Conservation (phyloP, 768 basidiomycete genomes). For the Boletus eberwhitei region DNA sequence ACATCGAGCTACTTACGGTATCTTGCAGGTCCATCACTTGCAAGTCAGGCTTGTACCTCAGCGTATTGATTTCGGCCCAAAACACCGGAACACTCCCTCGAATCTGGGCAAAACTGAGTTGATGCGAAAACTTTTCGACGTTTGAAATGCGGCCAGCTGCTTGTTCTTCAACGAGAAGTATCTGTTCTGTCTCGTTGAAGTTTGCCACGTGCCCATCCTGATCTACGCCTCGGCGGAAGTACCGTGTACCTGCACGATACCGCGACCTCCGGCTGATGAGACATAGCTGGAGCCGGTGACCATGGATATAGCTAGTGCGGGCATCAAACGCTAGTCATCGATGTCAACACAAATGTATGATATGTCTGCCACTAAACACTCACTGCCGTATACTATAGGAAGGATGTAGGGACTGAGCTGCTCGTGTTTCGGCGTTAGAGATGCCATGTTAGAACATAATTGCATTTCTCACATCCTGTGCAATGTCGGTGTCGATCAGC, state of each 20-base stretch:
- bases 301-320: conserved; percentile 69
- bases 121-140: conserved; percentile 49
- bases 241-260: conserved; percentile 93
- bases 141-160: conserved; percentile 38
- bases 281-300: conserved; percentile 74
- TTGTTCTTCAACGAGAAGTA: conserved; percentile 72
- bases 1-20: conserved; percentile 53
- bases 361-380: conserved; percentile 34
- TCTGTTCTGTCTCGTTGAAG: conserved; percentile 97
- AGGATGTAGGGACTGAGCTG: conserved; percentile 88
- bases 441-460: background rate
- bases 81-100: conserved; percentile 92
- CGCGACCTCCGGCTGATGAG: conserved; percentile 94
- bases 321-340: conserved; percentile 74
- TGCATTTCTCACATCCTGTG: conserved; percentile 57
- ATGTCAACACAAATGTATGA: background rate
- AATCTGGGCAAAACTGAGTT: conserved; percentile 88
- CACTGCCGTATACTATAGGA: conserved; percentile 93
- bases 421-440: conserved; percentile 10
- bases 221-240: conserved; percentile 94
- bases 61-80: conserved; percentile 95
- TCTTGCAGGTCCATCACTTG: conserved; percentile 92
- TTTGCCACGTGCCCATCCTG: conserved; percentile 88
- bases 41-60: conserved; percentile 94
- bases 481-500: conserved; percentile 55